These are phyloP conservation scores for Aspergillus niger DNA, from an alignment of 2,329 filamentous ascomycete genomes.

Conservation along the genomic window DNA sequence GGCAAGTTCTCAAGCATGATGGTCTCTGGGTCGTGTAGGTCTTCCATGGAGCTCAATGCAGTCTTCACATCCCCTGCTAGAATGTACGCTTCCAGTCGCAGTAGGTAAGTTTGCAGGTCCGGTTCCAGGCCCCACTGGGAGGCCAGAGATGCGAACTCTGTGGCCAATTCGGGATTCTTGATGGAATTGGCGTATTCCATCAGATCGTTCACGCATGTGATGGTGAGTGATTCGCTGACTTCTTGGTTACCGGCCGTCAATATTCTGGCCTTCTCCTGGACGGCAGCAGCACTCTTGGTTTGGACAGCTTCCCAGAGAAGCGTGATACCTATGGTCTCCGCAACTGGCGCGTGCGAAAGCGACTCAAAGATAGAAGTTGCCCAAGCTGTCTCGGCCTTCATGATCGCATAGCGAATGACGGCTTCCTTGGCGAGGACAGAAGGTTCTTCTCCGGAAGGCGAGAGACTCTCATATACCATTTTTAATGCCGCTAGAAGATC, in stretches of 20 bases:
- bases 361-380: slow-evolving; percentile 61
- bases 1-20: slow-evolving; percentile 61
- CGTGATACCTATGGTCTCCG: slow-evolving; percentile 69
- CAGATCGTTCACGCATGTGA: slow-evolving; percentile 73
- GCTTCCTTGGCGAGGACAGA: slow-evolving; percentile 53
- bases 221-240: slow-evolving; percentile 59
- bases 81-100: slow-evolving; percentile 77
- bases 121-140: slow-evolving; percentile 65
- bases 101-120: slow-evolving; percentile 69
- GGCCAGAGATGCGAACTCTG: slow-evolving; percentile 70
- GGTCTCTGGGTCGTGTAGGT: slow-evolving; percentile 53
- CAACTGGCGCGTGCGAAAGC: slow-evolving; percentile 48
- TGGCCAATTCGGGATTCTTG: slow-evolving; percentile 69
- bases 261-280: slow-evolving; percentile 70
- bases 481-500: slow-evolving; percentile 64
- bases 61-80: slow-evolving; percentile 70
- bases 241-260: slow-evolving; percentile 57
- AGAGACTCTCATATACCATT: slow-evolving; percentile 65
- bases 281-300: slow-evolving; percentile 70
- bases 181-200: slow-evolving; percentile 71
- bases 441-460: slow-evolving; percentile 46
- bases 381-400: slow-evolving; percentile 63
- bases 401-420: slow-evolving; percentile 63
- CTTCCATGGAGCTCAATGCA: slow-evolving; percentile 56
- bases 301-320: slow-evolving; percentile 75